phyloP scores from a whole-genome alignment of 1,284 basidiomycete species.

The Phylloboletellus chloephorus region DNA sequence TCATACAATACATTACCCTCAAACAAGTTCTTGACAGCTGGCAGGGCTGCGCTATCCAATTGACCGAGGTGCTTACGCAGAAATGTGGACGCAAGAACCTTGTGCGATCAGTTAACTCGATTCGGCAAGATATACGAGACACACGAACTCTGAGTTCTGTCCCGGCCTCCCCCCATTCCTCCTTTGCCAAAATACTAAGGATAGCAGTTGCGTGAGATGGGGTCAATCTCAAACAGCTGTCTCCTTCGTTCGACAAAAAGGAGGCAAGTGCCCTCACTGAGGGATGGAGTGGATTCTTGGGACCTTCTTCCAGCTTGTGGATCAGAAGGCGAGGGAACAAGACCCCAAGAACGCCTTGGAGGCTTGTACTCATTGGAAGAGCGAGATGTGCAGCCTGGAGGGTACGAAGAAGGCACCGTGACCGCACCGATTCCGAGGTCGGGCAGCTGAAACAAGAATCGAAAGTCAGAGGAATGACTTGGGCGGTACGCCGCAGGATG shows the following conservation, averaged over 20 bases:
- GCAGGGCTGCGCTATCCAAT: conserved; percentile 16
- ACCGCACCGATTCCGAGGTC: conserved; percentile 34
- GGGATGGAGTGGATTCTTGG: conserved; percentile 20
- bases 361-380: conserved; percentile 16
- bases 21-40: conserved; percentile 15
- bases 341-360: conserved; percentile 25
- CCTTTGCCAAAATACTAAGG: conserved; percentile 32
- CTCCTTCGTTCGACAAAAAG: conserved; percentile 25
- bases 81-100: conserved; percentile 22
- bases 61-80: conserved; percentile 23
- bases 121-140: conserved; percentile 1
- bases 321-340: conserved; percentile 33
- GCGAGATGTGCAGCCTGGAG: conserved; percentile 30
- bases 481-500: conserved; percentile 37
- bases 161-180: conserved; percentile 34
- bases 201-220: conserved; percentile 28
- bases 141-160: conserved; percentile 30
- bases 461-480: conserved; percentile 39
- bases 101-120: conserved; percentile 12
- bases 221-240: conserved; percentile 26
- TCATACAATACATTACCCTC: conserved; percentile 14
- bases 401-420: conserved; percentile 38
- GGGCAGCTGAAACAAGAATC: conserved; percentile 42
- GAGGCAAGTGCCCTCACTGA: conserved; percentile 16
- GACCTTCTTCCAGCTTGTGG: conserved; percentile 28